phyloP scores from a whole-genome alignment of 2,329 filamentous ascomycete species.

The Scedosporium dehoogii region DNA sequence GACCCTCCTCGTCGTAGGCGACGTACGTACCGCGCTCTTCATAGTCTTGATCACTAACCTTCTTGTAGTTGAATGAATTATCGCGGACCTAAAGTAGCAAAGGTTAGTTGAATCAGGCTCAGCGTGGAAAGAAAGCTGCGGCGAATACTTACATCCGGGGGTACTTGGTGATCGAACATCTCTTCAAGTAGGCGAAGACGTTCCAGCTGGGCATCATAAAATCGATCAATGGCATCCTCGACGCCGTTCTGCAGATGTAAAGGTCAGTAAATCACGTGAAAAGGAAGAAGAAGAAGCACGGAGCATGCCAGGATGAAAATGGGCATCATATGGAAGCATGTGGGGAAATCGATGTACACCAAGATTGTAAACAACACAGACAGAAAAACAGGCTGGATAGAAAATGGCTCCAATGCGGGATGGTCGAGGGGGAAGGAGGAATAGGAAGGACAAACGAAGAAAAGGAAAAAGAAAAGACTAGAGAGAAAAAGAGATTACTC shows the following conservation, averaged over 20 bases:
- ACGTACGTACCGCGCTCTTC: conserved; percentile 34
- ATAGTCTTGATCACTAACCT: conserved; percentile 32
- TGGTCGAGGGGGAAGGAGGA: too few relatives aligned
- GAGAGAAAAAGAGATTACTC: conserved; percentile 9
- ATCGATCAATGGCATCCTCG: conserved; percentile 28
- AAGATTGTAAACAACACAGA: background rate
- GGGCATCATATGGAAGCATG: too few relatives aligned
- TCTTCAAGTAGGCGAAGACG: conserved; percentile 34
- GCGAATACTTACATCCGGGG: conserved; percentile 35
- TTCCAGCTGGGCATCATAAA: conserved; percentile 34
- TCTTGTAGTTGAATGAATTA: conserved; percentile 33
- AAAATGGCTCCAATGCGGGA: too few relatives aligned
- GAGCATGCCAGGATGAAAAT: background rate
- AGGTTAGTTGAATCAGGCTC: conserved; percentile 16
- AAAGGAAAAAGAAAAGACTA: background rate
- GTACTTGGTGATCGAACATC: conserved; percentile 32
- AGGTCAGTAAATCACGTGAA: background rate
- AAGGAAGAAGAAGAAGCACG: background rate
- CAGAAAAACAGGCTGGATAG: too few relatives aligned
- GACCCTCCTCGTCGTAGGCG: conserved; percentile 25
- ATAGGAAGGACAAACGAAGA: background rate
- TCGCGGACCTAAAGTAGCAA: conserved; percentile 25
- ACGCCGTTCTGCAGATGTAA: conserved; percentile 21
- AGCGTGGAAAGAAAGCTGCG: conserved; percentile 8
- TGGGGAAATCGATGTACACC: background rate